These are phyloP conservation scores for Lenzites betulinus DNA, from an alignment of 768 basidiomycete species.

Conservation along the genomic window DNA sequence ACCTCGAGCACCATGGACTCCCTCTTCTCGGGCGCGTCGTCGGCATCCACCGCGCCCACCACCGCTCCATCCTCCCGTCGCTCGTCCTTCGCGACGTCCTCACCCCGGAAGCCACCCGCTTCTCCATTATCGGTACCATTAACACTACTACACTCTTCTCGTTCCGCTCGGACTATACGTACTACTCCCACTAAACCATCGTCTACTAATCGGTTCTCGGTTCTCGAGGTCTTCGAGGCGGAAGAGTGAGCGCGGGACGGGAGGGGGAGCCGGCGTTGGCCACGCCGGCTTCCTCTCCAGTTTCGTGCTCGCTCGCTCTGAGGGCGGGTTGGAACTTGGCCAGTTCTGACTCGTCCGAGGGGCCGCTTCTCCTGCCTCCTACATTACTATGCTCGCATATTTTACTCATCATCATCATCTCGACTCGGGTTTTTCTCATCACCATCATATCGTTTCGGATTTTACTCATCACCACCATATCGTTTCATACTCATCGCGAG, in stretches of 20 bases:
- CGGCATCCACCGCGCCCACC: background rate
- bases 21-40: background rate
- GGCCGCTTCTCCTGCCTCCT: background rate
- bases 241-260: background rate
- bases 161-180: too few relatives aligned
- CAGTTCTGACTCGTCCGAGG: background rate
- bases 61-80: background rate
- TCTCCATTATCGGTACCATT: background rate
- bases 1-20: background rate
- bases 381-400: background rate
- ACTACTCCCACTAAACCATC: background rate
- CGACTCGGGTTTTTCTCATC: too few relatives aligned
- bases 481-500: too few relatives aligned
- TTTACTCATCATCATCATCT: background rate
- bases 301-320: too few relatives aligned
- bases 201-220: background rate
- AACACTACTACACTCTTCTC: background rate
- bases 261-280: background rate
- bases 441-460: too few relatives aligned
- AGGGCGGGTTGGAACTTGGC: too few relatives aligned
- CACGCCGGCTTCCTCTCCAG: too few relatives aligned
- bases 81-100: background rate
- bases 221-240: background rate
- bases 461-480: too few relatives aligned
- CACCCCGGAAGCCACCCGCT: background rate